Base-by-base conservation (phyloP, 2,329 filamentous ascomycete species). In the Hypoxylon sp. region DNA sequence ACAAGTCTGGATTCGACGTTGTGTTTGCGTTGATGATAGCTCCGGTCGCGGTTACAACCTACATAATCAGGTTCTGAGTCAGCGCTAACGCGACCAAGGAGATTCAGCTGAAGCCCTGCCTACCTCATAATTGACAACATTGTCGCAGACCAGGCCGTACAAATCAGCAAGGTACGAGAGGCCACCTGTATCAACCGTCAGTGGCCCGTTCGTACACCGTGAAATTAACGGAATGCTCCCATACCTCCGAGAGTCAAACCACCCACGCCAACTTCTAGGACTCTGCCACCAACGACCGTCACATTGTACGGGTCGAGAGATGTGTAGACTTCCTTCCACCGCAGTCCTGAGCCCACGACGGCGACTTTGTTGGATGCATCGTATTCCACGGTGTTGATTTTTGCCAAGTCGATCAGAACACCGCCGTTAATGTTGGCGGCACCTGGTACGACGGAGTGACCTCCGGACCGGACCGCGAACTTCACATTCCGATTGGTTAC, bases 21-120 rank as follows among this genome's bases (percentile, higher is more conserved):
- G 58, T 62, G 44, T 75, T 76, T 31, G 74, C 77, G 37, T 74
- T 72, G 2, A 70, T 63, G 50, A 78, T 67, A 6, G 66, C 61
- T 21, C 78, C 77, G 44, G 74, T 63, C 2, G 77, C 76, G n/a
- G 80, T 71, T 10, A 80, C 74, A 35, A 79, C 73, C 70, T 75
- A 61, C 27, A 54, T 29, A 19, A 63, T 46, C 19, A 7, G 35
- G 15, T 59, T 65, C 64, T 21, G 29, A 32, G 61, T 71, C 44
- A 71, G 57, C 55, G 13, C 55, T 63, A 58, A 5, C 15, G 11
- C 29, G 32, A 54, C 35, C 15, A 56, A 15, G 6, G 32, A 62
- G 15, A 42, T 57, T 51, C 31, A 19, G 11, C 17, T 29, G 7
- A 10, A 59, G 39, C n/a, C 27, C 37, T 31, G 10, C 65, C 69